phyloP scores from a whole-genome alignment of 1,284 basidiomycete species.

The Tremellales sp. region DNA sequence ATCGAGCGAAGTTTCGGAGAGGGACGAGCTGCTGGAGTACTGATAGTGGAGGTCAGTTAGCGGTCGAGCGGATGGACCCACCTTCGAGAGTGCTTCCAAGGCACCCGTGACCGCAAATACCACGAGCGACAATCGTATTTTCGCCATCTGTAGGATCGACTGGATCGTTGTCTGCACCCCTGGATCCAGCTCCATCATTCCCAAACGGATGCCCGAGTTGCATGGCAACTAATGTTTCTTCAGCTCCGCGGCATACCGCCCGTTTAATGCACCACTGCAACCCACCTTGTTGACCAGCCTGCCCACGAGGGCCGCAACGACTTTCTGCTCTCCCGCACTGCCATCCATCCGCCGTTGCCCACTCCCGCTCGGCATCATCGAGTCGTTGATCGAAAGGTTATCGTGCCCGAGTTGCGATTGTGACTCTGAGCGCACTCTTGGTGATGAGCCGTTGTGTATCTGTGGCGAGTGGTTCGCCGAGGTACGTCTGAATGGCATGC shows the following conservation, averaged over 20 bases:
- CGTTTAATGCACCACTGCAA: neutral
- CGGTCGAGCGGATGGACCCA: constrained; percentile 33
- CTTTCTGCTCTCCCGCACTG: constrained; percentile 32
- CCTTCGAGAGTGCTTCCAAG: constrained; percentile 71
- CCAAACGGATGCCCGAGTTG: constrained; percentile 69
- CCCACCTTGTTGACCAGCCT: constrained; percentile 43
- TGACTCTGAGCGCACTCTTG: too few species aligned
- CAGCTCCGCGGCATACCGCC: neutral
- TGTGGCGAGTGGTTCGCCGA: too few species aligned
- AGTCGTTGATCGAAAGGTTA: too few species aligned
- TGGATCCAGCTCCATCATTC: constrained; percentile 67
- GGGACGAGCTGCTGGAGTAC: constrained; percentile 32
- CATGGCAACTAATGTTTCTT: constrained; percentile 65
- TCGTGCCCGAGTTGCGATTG: too few species aligned
- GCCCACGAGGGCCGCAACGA: constrained; percentile 33
- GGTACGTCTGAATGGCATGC: too few species aligned
- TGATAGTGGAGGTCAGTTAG: constrained; percentile 52
- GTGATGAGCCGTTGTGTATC: too few species aligned
- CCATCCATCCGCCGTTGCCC: too few species aligned
- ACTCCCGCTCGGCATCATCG: too few species aligned
- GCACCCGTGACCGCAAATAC: constrained; percentile 70
- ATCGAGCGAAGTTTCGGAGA: constrained; percentile 58
- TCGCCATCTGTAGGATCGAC: constrained; percentile 70
- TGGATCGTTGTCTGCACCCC: constrained; percentile 69
- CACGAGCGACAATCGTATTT: constrained; percentile 70